A percentile compares a stretch with the other conserved stretches of the same genome.
phyloP scores from a whole-genome alignment of 164 flowering plant genomes.

The Vitis amurensis region DNA sequence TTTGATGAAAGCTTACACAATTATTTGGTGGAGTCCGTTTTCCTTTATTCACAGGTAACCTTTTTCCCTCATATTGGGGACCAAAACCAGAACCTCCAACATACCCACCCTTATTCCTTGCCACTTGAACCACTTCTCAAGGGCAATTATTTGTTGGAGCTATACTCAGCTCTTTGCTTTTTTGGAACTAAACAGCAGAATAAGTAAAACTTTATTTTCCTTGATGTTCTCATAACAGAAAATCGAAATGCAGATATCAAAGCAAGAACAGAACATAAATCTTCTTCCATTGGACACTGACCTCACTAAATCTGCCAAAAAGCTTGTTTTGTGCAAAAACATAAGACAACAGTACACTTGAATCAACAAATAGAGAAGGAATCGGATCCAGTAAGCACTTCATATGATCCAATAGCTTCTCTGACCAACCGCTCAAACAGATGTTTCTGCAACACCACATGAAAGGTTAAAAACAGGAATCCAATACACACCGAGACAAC shows the following conservation, averaged over 20 bases:
- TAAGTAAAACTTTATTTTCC: not conserved
- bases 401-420: conserved; percentile 14
- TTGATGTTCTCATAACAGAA: not conserved
- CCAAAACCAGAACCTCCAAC: too few relatives aligned
- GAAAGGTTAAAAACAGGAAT: not conserved
- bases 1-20: not conserved
- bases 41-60: too few relatives aligned
- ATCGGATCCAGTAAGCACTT: conserved; percentile 7
- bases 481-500: not conserved
- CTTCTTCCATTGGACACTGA: conserved; percentile 2
- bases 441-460: conserved; percentile 4
- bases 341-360: not conserved
- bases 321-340: conserved; percentile 1
- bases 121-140: too few relatives aligned
- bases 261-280: not conserved
- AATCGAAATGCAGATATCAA: not conserved
- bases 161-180: too few relatives aligned
- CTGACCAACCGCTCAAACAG: not conserved
- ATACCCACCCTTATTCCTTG: too few relatives aligned
- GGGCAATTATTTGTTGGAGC: too few relatives aligned
- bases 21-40: not conserved
- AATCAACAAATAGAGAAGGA: conserved; percentile 2
- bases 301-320: not conserved
- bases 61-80: too few relatives aligned
- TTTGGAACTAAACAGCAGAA: not conserved